phyloP scores from a whole-genome alignment of 257 asterid genomes.

The Scutellaria minor region DNA sequence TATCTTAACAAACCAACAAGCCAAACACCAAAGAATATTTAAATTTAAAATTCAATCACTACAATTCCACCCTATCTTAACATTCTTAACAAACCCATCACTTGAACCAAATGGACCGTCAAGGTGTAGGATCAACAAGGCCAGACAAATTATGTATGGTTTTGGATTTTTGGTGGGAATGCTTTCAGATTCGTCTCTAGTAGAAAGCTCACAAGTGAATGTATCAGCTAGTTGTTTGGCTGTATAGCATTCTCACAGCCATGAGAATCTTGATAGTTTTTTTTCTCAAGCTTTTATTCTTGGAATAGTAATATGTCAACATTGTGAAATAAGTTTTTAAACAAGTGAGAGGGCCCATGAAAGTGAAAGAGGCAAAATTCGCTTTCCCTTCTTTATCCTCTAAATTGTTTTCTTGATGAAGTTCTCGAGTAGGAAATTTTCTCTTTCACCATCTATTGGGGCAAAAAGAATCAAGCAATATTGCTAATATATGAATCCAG shows the following conservation, averaged over 20 bases:
- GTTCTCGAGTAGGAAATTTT: slow-evolving; percentile 29
- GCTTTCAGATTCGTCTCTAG: slow-evolving; percentile 8
- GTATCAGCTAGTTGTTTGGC: slow-evolving; percentile 17
- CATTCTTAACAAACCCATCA: no score
- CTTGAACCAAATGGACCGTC: not conserved
- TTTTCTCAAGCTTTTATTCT: slow-evolving; percentile 17
- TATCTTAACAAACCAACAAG: no score
- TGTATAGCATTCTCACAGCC: slow-evolving; percentile 28
- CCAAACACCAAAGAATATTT: no score
- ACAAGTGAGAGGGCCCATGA: slow-evolving; percentile 35
- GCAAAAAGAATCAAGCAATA: slow-evolving; percentile 45
- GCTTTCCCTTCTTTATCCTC: slow-evolving; percentile 21
- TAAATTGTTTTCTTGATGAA: slow-evolving; percentile 13
- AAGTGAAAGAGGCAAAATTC: slow-evolving; percentile 20
- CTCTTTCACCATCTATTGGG: slow-evolving; percentile 40
- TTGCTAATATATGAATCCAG: slow-evolving; percentile 36
- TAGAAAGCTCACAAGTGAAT: slow-evolving; percentile 18
- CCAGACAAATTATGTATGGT: not conserved
- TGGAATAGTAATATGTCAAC: slow-evolving; percentile 33
- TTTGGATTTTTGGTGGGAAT: slow-evolving; percentile 7
- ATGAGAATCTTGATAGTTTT: slow-evolving; percentile 18
- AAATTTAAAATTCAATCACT: no score
- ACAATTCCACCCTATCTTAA: no score
- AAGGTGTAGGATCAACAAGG: not conserved
- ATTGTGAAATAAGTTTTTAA: slow-evolving; percentile 19